phyloP scores from a whole-genome alignment of 345 rosid species.

The Acer campestre region DNA sequence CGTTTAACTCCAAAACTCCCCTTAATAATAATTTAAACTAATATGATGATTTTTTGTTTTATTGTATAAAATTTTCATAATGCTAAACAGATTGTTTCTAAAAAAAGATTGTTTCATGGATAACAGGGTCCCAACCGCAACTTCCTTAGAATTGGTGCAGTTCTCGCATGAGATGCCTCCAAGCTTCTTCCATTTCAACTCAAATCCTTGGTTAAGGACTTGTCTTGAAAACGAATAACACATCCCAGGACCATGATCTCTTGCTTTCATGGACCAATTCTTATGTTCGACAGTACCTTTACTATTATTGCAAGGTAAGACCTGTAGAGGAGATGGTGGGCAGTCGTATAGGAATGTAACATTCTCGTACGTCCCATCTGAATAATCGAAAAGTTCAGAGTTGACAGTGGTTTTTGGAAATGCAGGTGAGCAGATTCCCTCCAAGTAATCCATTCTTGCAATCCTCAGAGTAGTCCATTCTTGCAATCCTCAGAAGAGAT shows the following conservation, averaged over 20 bases:
- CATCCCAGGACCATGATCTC: background rate
- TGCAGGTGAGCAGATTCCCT: conserved; percentile 20
- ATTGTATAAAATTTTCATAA: no score
- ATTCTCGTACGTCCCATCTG: background rate
- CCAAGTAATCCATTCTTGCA: conserved; percentile 6
- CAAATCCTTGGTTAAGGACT: conserved; percentile 29
- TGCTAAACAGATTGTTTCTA: no score
- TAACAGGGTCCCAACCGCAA: conserved; percentile 5
- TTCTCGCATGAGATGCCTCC: conserved; percentile 11
- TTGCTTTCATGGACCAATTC: background rate
- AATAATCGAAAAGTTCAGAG: conserved; percentile 4
- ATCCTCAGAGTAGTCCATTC: no score
- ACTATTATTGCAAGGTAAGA: no score
- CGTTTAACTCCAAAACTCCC: no score
- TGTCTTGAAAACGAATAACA: no score
- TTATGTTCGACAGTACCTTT: no score
- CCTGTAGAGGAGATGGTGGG: background rate
- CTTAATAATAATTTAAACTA: no score
- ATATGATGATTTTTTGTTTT: no score
- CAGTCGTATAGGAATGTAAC: conserved; percentile 33
- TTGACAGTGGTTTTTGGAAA: conserved; percentile 13
- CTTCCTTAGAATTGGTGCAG: conserved; percentile 21
- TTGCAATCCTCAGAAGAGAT: no score
- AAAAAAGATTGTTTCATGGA: no score
- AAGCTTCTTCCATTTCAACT: conserved; percentile 25